Base-by-base conservation (phyloP, 305 asterid genomes). In the Andrographis paniculata region DNA sequence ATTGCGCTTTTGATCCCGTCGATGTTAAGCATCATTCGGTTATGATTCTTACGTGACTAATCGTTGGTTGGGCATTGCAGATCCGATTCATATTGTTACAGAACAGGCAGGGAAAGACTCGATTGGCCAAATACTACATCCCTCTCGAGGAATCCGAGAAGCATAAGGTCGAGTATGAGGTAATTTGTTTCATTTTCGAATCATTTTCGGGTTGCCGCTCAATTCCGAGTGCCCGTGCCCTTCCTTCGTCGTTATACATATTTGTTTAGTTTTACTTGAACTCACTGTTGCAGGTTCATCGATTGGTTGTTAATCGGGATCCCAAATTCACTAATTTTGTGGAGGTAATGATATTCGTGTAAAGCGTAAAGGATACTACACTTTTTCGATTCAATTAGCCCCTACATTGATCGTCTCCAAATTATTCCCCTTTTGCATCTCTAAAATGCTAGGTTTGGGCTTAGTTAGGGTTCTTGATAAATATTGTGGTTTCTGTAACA, bases 141-240 rank as follows among this genome's bases (percentile, higher is more conserved):
- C 98, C 98, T 51, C 96, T 89, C 14, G 98, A 89, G 74, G 98
- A 89, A 76, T 89, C 98, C 27, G 96, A 89, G 91, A 89, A 89
- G 67, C 98, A 89, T 58, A 89, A 82, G 66, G 96, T 89, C 28
- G 96, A 89, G 50, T 82, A 79, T 69, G 98, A 89, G 98, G 98
- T 89, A 79, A 59, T 55, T 1, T 24, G 6, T 28, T 45, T 14
- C 14, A 2, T 21, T 59, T 40, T 30, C 17, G 4, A 20, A 12
- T 9, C n/a, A 21, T 12, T 14, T 19, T 37, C 41, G 33, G 45
- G 27, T 47, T 49, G 12, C 48, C 14, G 5, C 45, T 53, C 42
- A 36, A 23, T 42, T 48, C 12, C 21, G 12, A 27, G 2, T 19
- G n/a, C n/a, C n/a, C n/a, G n/a, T 35, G 2, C 15, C 23, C n/a